Evolutionary conservation across 306 rosid species (phyloP), one percentile per base, ranked within the genome.

Genomic region (Erythrophleum fordii): DNA sequence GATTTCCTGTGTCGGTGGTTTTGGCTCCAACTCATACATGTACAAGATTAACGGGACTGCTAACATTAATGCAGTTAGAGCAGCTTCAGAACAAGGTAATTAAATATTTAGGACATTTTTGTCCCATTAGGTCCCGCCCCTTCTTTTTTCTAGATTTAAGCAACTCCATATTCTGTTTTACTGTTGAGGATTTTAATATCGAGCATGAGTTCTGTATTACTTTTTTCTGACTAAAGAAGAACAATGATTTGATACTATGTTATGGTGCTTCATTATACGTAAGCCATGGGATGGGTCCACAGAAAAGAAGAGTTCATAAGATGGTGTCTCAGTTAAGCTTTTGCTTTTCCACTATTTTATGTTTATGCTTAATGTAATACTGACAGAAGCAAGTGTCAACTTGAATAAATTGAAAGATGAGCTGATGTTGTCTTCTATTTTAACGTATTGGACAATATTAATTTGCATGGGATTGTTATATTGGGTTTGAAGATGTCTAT

Each of bases 1-100:
- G 99, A 87, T 95, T 82, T 95, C 99, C 59, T 95, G 99, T 69
- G 92, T 93, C 4, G 99, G 99, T 79, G 97, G 98, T 83, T 95
- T 95, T 87, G 99, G 99, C 89, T 93, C 96, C 85, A 91, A 90
- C 86, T 87, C 99, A 1, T 77, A 90, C 75, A 95, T 95, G 99
- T 95, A 93, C 87, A 93, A 91, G 89, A 91, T 95, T 76, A 95
- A 95, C 69, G 99, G 99, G 71, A 93, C 98, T 80, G 96, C 99
- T 39, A 95, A 95, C 83, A 91, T 95, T 87, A 95, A 93, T 85
- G 99, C 98, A 68, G 88, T 95, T 62, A 86, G 98, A 89, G 91
- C 91, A 46, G 98, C 99, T 81, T 83, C 99, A 49, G 97, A 93
- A 22, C 81, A 95, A 87, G 99, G 99, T 95, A 77, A 81, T 78